These are phyloP conservation scores for Fusarium sp. DNA, from an alignment of 2,329 filamentous ascomycete genomes.

Conservation along the genomic window DNA sequence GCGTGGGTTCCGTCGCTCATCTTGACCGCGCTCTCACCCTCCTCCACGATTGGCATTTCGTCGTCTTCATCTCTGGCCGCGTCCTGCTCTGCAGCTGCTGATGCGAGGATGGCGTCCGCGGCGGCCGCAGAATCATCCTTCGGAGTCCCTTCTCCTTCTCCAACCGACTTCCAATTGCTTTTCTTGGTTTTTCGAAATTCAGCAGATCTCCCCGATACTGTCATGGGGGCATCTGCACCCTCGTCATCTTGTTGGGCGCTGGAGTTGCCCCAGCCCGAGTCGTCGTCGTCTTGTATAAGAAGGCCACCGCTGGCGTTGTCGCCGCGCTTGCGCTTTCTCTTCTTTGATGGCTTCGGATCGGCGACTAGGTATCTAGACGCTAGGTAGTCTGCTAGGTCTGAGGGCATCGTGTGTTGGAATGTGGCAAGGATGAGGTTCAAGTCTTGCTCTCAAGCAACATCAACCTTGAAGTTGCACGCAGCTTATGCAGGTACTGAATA, in stretches of 20 bases:
- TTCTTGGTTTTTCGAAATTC: conserved; percentile 82
- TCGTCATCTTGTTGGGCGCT: conserved; percentile 59
- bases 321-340: conserved; percentile 71
- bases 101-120: conserved; percentile 81
- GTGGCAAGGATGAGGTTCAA: neutral
- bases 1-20: conserved; percentile 92
- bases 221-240: conserved; percentile 64
- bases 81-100: conserved; percentile 74
- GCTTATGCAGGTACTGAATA: conserved; percentile 43
- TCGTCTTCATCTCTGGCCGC: conserved; percentile 62
- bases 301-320: conserved; percentile 64
- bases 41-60: conserved; percentile 61
- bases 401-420: conserved; percentile 56
- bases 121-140: conserved; percentile 66
- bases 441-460: neutral
- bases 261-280: conserved; percentile 61
- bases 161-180: conserved; percentile 82
- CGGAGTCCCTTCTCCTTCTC: conserved; percentile 49
- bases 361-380: conserved; percentile 87
- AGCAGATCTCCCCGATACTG: conserved; percentile 63
- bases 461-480: conserved; percentile 15
- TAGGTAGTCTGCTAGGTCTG: conserved; percentile 83
- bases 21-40: conserved; percentile 63
- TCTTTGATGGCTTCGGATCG: conserved; percentile 69
- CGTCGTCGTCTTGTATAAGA: conserved; percentile 74